Conservation (phyloP, 2,329 filamentous ascomycete genomes). For the Cercospora sesami region DNA sequence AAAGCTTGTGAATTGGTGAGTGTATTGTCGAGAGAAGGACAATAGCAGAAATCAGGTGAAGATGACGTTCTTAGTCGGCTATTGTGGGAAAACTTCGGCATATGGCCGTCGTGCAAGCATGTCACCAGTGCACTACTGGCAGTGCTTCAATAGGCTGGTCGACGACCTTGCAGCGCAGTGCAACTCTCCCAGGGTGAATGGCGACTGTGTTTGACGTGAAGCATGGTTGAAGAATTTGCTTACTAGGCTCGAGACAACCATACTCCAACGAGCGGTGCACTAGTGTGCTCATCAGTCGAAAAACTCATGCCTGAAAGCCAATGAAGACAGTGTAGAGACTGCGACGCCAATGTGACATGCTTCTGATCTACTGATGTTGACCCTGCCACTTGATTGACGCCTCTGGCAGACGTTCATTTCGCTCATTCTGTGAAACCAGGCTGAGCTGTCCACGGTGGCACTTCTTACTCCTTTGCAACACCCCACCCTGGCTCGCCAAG, state of each 20-base stretch:
- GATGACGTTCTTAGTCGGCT: not conserved
- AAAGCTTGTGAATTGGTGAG: not conserved
- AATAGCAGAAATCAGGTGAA: constrained; percentile 6
- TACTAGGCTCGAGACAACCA: not conserved
- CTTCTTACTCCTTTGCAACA: constrained; percentile 28
- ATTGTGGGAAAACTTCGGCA: constrained; percentile 1
- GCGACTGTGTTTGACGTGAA: not conserved
- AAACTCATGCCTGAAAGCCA: not conserved
- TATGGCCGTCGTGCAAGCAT: not conserved
- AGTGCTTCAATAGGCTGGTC: not conserved
- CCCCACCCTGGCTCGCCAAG: constrained; percentile 55
- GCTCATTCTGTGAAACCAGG: not conserved
- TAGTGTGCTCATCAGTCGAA: not conserved
- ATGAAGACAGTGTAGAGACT: not conserved
- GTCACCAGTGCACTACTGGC: not conserved
- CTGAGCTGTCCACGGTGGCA: not conserved
- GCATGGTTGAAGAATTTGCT: not conserved
- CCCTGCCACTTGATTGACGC: not conserved
- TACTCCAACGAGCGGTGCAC: not conserved
- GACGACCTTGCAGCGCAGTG: not conserved
- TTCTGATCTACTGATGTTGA: not conserved
- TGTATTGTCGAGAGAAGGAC: not conserved
- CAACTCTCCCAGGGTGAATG: not conserved
- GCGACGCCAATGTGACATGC: not conserved
- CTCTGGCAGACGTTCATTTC: not conserved